These are phyloP conservation scores for Ramaria sp. DNA, from an alignment of 768 basidiomycete species.

Conservation along the genomic window DNA sequence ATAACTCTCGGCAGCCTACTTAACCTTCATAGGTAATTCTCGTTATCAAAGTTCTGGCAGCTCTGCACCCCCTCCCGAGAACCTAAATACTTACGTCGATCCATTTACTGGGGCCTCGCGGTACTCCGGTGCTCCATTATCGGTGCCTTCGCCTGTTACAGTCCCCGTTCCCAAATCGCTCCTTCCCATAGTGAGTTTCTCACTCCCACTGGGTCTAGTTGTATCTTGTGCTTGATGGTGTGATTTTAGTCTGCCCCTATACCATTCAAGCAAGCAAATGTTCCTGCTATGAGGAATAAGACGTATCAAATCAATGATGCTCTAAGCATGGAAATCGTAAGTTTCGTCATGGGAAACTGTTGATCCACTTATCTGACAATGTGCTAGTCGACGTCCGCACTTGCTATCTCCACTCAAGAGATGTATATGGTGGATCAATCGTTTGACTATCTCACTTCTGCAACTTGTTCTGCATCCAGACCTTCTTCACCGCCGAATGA, in stretches of 20 bases:
- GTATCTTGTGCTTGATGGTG: slow-evolving; percentile 28
- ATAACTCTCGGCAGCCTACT: slow-evolving; percentile 6
- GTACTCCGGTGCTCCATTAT: slow-evolving; percentile 22
- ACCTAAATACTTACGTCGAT: slow-evolving; percentile 38
- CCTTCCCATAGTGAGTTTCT: slow-evolving; percentile 18
- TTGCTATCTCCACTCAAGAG: slow-evolving; percentile 64
- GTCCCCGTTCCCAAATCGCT: slow-evolving; percentile 19
- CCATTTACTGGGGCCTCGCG: slow-evolving; percentile 67
- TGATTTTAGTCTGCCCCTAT: slow-evolving; percentile 44
- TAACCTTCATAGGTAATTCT: slow-evolving; percentile 36
- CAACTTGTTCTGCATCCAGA: slow-evolving; percentile 24
- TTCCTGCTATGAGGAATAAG: slow-evolving; percentile 72
- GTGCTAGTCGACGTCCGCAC: slow-evolving; percentile 52
- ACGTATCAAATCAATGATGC: slow-evolving; percentile 63
- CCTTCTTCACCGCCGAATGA: slow-evolving; percentile 21
- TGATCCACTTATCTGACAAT: neutral
- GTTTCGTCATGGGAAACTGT: slow-evolving; percentile 16
- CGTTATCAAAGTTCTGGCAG: slow-evolving; percentile 41
- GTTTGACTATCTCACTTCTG: slow-evolving; percentile 47
- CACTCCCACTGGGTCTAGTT: slow-evolving; percentile 12
- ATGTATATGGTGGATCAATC: slow-evolving; percentile 43
- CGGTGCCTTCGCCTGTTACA: slow-evolving; percentile 17
- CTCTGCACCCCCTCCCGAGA: slow-evolving; percentile 19
- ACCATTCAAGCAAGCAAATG: slow-evolving; percentile 77
- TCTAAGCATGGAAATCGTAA: slow-evolving; percentile 57